A percentile compares a stretch with the other conserved stretches of the same genome.
Evolutionary conservation across 2,329 filamentous ascomycete species (phyloP).

Genomic region (Botrytis squamosa): DNA sequence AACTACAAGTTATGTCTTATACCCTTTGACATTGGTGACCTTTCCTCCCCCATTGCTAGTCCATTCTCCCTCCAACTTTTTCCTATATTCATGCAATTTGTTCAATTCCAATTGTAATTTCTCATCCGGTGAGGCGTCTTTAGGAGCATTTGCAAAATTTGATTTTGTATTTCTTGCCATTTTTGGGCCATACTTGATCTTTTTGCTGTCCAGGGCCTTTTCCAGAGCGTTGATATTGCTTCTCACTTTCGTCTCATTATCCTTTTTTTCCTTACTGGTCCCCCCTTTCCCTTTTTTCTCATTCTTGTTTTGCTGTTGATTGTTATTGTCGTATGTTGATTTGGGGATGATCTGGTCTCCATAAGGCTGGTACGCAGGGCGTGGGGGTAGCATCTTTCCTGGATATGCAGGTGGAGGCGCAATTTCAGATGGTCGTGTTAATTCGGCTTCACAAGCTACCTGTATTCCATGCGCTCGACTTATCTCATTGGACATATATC

Average conservation of each 20-base stretch:
- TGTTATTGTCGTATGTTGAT: neutral
- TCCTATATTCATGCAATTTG: neutral
- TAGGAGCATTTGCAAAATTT: neutral
- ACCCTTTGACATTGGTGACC: neutral
- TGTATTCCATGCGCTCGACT: neutral
- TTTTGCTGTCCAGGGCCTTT: neutral
- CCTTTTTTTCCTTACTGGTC: neutral
- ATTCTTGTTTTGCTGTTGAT: neutral
- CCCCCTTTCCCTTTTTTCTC: neutral
- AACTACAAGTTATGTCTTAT: neutral
- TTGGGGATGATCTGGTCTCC: constrained; percentile 1
- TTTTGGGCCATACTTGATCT: neutral
- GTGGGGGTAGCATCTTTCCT: constrained; percentile 8
- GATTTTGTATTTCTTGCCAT: constrained; percentile 3
- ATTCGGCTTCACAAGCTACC: constrained; percentile 16
- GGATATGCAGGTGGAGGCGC: constrained; percentile 21
- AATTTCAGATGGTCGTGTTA: constrained; percentile 16
- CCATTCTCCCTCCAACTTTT: constrained; percentile 1
- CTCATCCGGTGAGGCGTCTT: neutral
- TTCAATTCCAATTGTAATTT: constrained; percentile 10
- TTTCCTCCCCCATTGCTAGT: neutral
- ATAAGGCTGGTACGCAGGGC: constrained; percentile 11
- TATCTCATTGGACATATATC: constrained; percentile 2
- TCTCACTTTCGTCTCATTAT: neutral
- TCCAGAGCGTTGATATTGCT: constrained; percentile 7